Evolutionary conservation across 1,139 yeast genomes (phyloP).

Genomic region (Nakaseomyces delphensis): DNA sequence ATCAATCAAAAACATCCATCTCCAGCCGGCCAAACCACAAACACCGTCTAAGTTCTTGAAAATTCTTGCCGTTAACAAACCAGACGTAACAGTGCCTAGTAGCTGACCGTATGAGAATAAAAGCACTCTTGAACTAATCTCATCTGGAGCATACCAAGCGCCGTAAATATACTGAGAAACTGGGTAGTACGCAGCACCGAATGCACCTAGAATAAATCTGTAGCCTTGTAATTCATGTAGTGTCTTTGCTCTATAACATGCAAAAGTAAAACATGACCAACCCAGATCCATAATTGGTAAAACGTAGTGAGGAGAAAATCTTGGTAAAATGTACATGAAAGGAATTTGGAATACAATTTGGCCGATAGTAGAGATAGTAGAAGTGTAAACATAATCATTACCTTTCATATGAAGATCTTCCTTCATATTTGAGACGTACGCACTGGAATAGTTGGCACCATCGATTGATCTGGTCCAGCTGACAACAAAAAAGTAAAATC

Average conservation of each 20-base stretch:
- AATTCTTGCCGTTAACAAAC: slow-evolving; percentile 56
- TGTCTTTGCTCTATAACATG: slow-evolving; percentile 40
- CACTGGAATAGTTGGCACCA: slow-evolving; percentile 47
- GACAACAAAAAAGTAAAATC: slow-evolving; percentile 51
- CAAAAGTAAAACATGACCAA: slow-evolving; percentile 61
- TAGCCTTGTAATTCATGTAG: slow-evolving; percentile 46
- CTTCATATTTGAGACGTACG: slow-evolving; percentile 60
- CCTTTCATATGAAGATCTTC: slow-evolving; percentile 53
- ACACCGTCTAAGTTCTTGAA: slow-evolving; percentile 40
- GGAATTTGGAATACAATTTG: slow-evolving; percentile 50
- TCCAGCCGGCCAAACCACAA: slow-evolving; percentile 53
- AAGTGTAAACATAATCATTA: slow-evolving; percentile 53
- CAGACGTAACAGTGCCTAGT: slow-evolving; percentile 54
- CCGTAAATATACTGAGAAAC: slow-evolving; percentile 56
- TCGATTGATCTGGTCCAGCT: slow-evolving; percentile 68
- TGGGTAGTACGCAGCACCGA: slow-evolving; percentile 54
- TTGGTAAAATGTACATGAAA: slow-evolving; percentile 36
- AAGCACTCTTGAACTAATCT: slow-evolving; percentile 52
- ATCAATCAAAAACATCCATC: slow-evolving; percentile 67
- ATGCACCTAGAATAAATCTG: slow-evolving; percentile 56
- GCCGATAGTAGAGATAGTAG: slow-evolving; percentile 51
- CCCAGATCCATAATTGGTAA: slow-evolving; percentile 49
- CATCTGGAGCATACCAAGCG: slow-evolving; percentile 52
- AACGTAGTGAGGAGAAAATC: slow-evolving; percentile 47
- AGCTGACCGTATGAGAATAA: slow-evolving; percentile 53